Conservation (phyloP, 257 asterid genomes). For the Plantago ovata region DNA sequence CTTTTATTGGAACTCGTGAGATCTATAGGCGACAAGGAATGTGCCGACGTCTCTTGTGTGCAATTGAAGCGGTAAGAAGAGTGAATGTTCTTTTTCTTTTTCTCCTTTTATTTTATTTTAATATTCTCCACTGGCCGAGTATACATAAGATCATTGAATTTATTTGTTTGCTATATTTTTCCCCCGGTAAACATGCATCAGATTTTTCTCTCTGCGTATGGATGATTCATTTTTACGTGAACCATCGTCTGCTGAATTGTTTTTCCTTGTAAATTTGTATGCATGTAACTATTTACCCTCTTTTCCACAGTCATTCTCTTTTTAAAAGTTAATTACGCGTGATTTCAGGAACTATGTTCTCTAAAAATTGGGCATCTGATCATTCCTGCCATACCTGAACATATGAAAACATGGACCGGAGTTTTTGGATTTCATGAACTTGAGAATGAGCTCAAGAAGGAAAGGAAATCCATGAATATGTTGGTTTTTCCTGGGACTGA, state of each 20-base stretch:
- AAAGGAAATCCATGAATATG: constrained; percentile 66
- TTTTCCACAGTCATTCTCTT: too few relatives aligned
- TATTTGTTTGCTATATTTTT: constrained; percentile 10
- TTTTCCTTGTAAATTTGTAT: too few relatives aligned
- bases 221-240: constrained; percentile 12
- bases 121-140: background rate
- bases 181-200: background rate
- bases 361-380: constrained; percentile 66
- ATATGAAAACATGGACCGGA: constrained; percentile 70
- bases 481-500: constrained; percentile 88
- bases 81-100: constrained; percentile 12
- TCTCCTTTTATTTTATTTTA: background rate
- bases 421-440: constrained; percentile 73
- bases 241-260: constrained; percentile 5
- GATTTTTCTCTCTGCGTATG: constrained; percentile 13
- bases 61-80: constrained; percentile 68
- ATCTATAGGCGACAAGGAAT: constrained; percentile 96
- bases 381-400: constrained; percentile 88
- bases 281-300: too few relatives aligned
- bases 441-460: constrained; percentile 50
- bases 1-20: constrained; percentile 87
- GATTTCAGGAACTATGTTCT: constrained; percentile 59
- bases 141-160: constrained; percentile 22
- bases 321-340: background rate
- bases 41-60: constrained; percentile 89